Base-by-base conservation (phyloP, 257 asterid genomes). In the Petunia axillaris region DNA sequence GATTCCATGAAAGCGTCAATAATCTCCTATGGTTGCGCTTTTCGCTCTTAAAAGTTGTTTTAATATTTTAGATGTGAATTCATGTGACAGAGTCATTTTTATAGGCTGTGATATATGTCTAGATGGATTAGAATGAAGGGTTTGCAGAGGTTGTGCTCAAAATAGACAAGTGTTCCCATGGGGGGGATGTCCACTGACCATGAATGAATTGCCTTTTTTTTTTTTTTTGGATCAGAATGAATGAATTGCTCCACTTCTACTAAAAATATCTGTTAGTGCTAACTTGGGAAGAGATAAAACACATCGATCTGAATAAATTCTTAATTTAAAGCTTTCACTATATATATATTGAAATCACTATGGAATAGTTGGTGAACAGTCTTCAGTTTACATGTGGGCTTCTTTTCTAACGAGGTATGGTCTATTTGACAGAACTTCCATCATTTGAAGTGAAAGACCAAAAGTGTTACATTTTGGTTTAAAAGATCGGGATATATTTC, bases 281-380 rank as follows among this genome's bases (percentile, higher is more conserved):
- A 48, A 71, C 15, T 46, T 48, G 1, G 59, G 59, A 71, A 46
- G 60, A 10, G 1, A 71, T 71, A 10, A 15, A 48, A 25, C 59
- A 46, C 43, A 46, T 48, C 25, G 25, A 71, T 2, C 2, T 10
- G 35, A 48, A 71, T 58, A 48, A 71, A 48, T 43, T 25, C 2
- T 10, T 71, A 25, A 16, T 70, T 70, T 54, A 46, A 71, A 71
- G 60, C 60, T 71, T 71, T 71, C 43, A 48, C 59, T 48, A 10
- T 70, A 70, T 70, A 70, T 48, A 71, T 2, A 25, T 9, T 46
- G 59, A 70, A 59, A 70, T 70, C 43, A 70, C 5, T 25, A 9
- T 70, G 77, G 58, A 70, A 25, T 48, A 48, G 41, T 35, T 71
- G 77, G 60, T 35, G 77, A 48, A 71, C 77, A 25, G 60, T 35